A percentile compares a stretch with the other conserved stretches of the same genome.
Conservation (phyloP, 2,329 filamentous ascomycete species). For the Claviceps arundinis region DNA sequence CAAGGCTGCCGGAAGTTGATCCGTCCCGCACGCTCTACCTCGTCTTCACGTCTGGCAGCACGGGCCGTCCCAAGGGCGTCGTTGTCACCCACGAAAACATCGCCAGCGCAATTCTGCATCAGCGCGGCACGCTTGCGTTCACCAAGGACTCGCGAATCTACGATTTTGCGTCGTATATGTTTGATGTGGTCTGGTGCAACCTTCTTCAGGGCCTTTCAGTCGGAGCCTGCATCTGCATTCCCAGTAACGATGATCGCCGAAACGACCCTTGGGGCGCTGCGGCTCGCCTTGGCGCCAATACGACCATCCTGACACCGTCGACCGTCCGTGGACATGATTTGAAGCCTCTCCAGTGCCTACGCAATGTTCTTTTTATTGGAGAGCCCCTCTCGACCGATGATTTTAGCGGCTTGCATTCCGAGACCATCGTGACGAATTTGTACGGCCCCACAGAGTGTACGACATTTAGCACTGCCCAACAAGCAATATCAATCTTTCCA, state of each 20-base stretch:
- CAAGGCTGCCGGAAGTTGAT: conserved; percentile 29
- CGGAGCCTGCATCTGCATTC: conserved; percentile 8
- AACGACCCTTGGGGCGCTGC: conserved; percentile 30
- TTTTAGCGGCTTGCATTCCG: neutral
- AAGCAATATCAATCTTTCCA: neutral
- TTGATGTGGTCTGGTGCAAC: conserved; percentile 6
- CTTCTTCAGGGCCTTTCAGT: conserved; percentile 3
- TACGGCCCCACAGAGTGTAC: conserved; percentile 12
- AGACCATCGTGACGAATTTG: conserved; percentile 5
- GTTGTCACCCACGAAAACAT: conserved; percentile 8
- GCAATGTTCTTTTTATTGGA: conserved; percentile 27
- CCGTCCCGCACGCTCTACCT: conserved; percentile 3
- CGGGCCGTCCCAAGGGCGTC: conserved; percentile 11
- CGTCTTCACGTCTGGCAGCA: conserved; percentile 11
- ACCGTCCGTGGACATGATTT: conserved; percentile 28
- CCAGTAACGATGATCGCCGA: conserved; percentile 34
- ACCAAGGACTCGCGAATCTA: conserved; percentile 3
- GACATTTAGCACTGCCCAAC: conserved; percentile 4
- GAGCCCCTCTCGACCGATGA: conserved; percentile 21
- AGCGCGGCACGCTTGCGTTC: conserved; percentile 2
- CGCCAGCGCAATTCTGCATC: conserved; percentile 4
- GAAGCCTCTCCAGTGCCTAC: conserved; percentile 25
- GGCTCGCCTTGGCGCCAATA: conserved; percentile 25
- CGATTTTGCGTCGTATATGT: conserved; percentile 7
- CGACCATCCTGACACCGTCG: conserved; percentile 32